Evolutionary conservation across 208 protist species (phyloP), one percentile per base, ranked within the genome.

Genomic region (Wallacemonas rigidus): DNA sequence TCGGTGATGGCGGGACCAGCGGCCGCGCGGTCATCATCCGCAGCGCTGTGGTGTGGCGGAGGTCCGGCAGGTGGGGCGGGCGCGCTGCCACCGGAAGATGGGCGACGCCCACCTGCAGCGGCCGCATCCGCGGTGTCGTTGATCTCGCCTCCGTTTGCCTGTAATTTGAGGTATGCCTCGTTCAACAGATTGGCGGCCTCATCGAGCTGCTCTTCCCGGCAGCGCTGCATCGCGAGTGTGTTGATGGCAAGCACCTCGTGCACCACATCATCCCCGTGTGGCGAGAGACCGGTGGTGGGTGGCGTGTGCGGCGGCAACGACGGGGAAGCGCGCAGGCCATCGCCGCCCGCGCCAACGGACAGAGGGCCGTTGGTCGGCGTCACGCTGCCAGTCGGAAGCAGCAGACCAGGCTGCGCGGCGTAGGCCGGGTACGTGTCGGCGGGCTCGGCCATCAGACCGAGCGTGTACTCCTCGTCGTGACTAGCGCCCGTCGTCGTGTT

Each of bases 161-260:
- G 69, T 39, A 85, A 75, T 58, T 80, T 77, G 75, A 83, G 76
- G 63, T 83, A 86, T 14, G 78, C 84, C 47, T 89, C 80, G 12
- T 61, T 74, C 51, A 90, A 74, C 61, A 90, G 74, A 2, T 50
- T 64, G 15, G 54, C 63, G 47, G 85, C 77, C 53, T 82, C 73
- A 26, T 86, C 79, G 3, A 80, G 75, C 35, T 60, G 17, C 55
- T 74, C 72, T n/a, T 72, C 61, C 45, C 79, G 70, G 74, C 84
- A 90, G 44, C 79, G 76, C 76, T 93, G 86, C 90, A 95, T 95
- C 45, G 86, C 90, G 48, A 90, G 77, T 3, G 90, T 89, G 75
- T 95, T 95, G 82, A 93, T 89, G 14, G 85, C 86, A 58, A 95
- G 80, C 53, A 93, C 76, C 60, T 92, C 87, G 67, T 89, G 83